Percentiles rank a stretch among this genome's conserved stretches.
These are phyloP conservation scores for Aspergillus niger DNA, from an alignment of 2,329 filamentous ascomycete genomes.

Conservation along the genomic window DNA sequence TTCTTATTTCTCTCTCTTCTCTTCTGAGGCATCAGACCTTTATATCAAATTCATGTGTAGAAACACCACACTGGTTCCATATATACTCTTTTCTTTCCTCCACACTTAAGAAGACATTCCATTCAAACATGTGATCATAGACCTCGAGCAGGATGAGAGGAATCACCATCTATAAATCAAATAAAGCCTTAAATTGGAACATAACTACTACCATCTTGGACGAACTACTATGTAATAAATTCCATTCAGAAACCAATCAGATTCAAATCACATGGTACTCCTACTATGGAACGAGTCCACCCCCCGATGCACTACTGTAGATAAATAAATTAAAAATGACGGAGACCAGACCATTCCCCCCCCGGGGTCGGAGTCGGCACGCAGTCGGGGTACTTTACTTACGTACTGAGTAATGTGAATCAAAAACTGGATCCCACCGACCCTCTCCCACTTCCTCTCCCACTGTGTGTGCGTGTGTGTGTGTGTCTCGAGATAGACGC, in stretches of 20 bases:
- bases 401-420: too few species aligned
- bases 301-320: neutral
- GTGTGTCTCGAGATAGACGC: too few species aligned
- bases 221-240: neutral
- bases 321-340: too few species aligned
- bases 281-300: neutral
- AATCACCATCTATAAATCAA: neutral
- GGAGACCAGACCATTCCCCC: too few species aligned
- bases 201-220: too few species aligned
- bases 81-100: neutral
- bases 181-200: slow-evolving; percentile 2
- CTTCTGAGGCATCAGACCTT: slow-evolving; percentile 3
- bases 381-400: too few species aligned
- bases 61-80: neutral
- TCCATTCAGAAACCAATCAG: neutral
- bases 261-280: neutral
- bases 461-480: too few species aligned
- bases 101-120: neutral
- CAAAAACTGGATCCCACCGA: too few species aligned
- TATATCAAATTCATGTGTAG: neutral
- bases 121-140: slow-evolving; percentile 4
- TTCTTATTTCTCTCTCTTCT: slow-evolving; percentile 23
- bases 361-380: too few species aligned
- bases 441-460: too few species aligned
- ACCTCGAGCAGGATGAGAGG: slow-evolving; percentile 15